These are phyloP conservation scores for Talaromyces rugulosus DNA, from an alignment of 2,329 filamentous ascomycete species.

Conservation along the genomic window DNA sequence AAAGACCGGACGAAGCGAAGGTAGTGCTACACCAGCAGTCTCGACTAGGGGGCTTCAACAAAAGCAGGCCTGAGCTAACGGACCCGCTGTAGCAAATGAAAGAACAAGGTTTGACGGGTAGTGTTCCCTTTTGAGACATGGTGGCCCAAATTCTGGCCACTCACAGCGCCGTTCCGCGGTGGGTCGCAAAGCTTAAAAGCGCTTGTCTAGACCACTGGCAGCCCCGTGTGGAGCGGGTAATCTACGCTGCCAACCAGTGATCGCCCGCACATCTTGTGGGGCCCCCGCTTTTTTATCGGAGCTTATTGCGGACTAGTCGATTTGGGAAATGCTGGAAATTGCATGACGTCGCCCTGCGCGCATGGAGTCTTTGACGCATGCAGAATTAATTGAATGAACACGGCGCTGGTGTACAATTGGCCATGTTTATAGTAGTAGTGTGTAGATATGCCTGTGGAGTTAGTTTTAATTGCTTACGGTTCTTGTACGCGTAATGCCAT, in stretches of 20 bases:
- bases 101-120: not conserved
- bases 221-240: not conserved
- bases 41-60: not conserved
- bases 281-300: no score
- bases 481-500: not conserved
- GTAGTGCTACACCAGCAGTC: no score
- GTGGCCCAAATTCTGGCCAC: not conserved
- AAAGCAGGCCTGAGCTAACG: no score
- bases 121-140: not conserved
- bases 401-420: not conserved
- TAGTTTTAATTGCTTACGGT: not conserved
- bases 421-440: not conserved
- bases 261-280: no score
- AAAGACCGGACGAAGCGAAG: not conserved
- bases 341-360: constrained; percentile 7
- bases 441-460: not conserved
- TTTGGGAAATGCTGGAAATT: not conserved
- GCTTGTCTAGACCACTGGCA: not conserved
- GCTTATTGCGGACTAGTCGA: not conserved
- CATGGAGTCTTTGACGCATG: not conserved
- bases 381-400: not conserved
- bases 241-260: no score
- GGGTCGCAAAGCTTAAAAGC: not conserved
- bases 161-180: not conserved
- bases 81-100: not conserved